Evolutionary conservation across 1,284 basidiomycete genomes (phyloP).

Genomic region (Serendipita sp.): DNA sequence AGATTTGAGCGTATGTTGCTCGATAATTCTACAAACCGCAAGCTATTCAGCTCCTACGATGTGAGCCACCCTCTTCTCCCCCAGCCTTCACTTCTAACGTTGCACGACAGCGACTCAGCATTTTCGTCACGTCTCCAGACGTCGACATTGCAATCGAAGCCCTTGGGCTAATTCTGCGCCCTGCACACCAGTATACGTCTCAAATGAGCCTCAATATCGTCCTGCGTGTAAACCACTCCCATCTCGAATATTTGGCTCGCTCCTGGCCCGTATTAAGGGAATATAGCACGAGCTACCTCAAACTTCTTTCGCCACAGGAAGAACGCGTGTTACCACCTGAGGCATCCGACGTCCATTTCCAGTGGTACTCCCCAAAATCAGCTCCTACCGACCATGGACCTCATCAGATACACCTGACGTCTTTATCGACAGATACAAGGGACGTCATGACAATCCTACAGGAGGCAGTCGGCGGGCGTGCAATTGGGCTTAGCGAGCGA

Average conservation of each 20-base stretch:
- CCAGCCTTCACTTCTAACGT: slow-evolving; percentile 13
- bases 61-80: slow-evolving; percentile 36
- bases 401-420: slow-evolving; percentile 50
- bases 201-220: slow-evolving; percentile 24
- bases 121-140: slow-evolving; percentile 78
- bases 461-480: slow-evolving; percentile 56
- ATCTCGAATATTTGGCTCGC: slow-evolving; percentile 55
- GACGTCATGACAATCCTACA: slow-evolving; percentile 61
- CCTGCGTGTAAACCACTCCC: slow-evolving; percentile 27
- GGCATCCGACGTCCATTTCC: slow-evolving; percentile 60
- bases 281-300: slow-evolving; percentile 52
- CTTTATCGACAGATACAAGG: slow-evolving; percentile 42
- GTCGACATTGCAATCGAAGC: slow-evolving; percentile 77
- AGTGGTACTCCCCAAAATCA: slow-evolving; percentile 31
- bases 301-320: slow-evolving; percentile 33
- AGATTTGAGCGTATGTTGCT: slow-evolving; percentile 79
- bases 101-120: slow-evolving; percentile 63
- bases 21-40: slow-evolving; percentile 96
- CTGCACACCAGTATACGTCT: slow-evolving; percentile 86
- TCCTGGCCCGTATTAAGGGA: slow-evolving; percentile 65
- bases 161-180: slow-evolving; percentile 77
- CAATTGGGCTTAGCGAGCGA: slow-evolving; percentile 71
- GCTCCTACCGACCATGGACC: slow-evolving; percentile 26
- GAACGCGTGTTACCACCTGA: slow-evolving; percentile 49
- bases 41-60: slow-evolving; percentile 94